phyloP scores from a whole-genome alignment of 352 stramenopile genomes.

The Hyaloperonospora arabidopsidis region DNA sequence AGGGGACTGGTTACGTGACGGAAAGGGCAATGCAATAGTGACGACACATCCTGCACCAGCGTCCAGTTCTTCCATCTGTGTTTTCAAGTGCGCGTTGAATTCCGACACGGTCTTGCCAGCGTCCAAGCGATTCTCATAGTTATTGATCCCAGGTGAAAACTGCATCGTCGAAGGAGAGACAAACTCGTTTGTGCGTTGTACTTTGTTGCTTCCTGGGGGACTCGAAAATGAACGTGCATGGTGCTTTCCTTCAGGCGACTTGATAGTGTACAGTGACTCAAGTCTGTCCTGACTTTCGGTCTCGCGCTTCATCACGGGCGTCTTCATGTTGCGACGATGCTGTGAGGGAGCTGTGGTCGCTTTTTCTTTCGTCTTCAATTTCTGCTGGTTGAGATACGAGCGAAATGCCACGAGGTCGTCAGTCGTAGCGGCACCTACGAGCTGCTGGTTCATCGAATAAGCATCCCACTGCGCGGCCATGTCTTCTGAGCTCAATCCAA shows the following conservation, averaged over 20 bases:
- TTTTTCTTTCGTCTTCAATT: conserved; percentile 30
- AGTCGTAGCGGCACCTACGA: conserved; percentile 42
- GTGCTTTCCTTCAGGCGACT: conserved; percentile 67
- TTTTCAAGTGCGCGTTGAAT: conserved; percentile 70
- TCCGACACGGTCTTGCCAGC: conserved; percentile 70
- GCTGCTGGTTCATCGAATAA: conserved; percentile 82
- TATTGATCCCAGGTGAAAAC: conserved; percentile 49
- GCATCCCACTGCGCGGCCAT: conserved; percentile 77
- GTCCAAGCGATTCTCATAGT: conserved; percentile 70
- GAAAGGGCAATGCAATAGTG: conserved; percentile 35
- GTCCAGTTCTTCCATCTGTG: conserved; percentile 31
- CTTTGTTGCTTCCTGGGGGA: conserved; percentile 48
- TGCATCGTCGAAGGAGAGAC: conserved; percentile 71
- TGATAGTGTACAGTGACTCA: conserved; percentile 62
- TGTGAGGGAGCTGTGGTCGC: conserved; percentile 13
- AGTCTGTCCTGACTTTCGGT: conserved; percentile 48
- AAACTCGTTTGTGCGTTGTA: conserved; percentile 54
- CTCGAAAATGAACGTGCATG: conserved; percentile 46
- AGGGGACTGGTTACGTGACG: conserved; percentile 50
- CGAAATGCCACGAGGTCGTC: conserved; percentile 65
- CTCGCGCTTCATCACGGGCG: conserved; percentile 67
- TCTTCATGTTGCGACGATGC: conserved; percentile 50
- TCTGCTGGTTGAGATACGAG: conserved; percentile 58
- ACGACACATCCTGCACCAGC: conserved; percentile 12
- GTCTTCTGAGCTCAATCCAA: conserved; percentile 66